These are phyloP conservation scores for Pichia sp. DNA, from an alignment of 1,139 yeast genomes.

Conservation along the genomic window DNA sequence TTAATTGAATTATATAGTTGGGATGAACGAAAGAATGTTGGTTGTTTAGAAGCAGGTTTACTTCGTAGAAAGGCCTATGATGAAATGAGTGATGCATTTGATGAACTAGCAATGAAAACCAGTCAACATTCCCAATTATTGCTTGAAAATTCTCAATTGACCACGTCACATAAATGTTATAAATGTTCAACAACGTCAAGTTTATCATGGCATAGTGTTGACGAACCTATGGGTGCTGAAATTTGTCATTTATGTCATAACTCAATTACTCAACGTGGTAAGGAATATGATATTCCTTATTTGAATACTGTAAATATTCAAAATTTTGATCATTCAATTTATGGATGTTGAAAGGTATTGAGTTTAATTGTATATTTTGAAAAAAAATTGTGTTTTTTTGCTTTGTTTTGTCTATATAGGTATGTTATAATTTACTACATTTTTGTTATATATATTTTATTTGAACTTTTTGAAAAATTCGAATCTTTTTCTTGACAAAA, in stretches of 20 bases:
- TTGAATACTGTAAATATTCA: slow-evolving; percentile 13
- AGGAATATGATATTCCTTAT: slow-evolving; percentile 14
- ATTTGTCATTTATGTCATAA: slow-evolving; percentile 25
- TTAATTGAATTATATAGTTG: slow-evolving; percentile 40
- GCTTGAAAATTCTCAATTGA: background rate
- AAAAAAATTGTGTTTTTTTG: background rate
- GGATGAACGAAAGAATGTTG: slow-evolving; percentile 31
- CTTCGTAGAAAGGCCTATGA: slow-evolving; percentile 20
- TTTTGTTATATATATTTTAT: too few relatives aligned
- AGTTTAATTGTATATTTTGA: background rate
- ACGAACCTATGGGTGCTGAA: slow-evolving; percentile 18
- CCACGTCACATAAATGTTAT: slow-evolving; percentile 1
- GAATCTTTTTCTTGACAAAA: too few relatives aligned
- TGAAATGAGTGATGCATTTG: slow-evolving; percentile 6
- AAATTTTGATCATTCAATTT: slow-evolving; percentile 6
- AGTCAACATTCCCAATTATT: background rate
- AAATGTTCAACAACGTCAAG: slow-evolving; percentile 6
- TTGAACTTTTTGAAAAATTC: too few relatives aligned
- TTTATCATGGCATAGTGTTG: slow-evolving; percentile 24
- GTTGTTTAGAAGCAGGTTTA: slow-evolving; percentile 11
- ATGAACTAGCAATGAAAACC: slow-evolving; percentile 4
- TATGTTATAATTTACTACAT: too few relatives aligned
- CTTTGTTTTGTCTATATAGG: background rate
- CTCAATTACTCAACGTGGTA: slow-evolving; percentile 14
- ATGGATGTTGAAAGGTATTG: background rate